Evolutionary conservation across 306 rosid species (phyloP), one percentile per base, ranked within the genome.

Genomic region (Comarum palustre): DNA sequence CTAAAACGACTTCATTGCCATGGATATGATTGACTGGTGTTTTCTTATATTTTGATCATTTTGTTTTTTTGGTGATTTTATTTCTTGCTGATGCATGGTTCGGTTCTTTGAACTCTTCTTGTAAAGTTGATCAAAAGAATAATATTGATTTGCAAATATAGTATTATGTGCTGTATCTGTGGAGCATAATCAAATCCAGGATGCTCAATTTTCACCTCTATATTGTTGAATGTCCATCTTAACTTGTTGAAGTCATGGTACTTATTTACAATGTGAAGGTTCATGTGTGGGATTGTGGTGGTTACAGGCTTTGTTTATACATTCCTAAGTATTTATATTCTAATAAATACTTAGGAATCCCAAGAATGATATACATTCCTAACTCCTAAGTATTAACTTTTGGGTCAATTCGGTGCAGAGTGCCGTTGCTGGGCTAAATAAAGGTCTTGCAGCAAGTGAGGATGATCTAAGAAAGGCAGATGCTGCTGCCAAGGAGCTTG

Each of bases 391-490:
- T 66, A 54, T 78, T 2, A 14, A 57, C 75, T 77, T 9, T 52
- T 64, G 69, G 67, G n/a, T 61, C 47, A 41, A 58, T 77, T 7
- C 16, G 69, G 41, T 78, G 83, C 89, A 94, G 98, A 86, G 88
- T 85, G 88, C 85, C 52, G 86, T 91, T 85, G 87, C 96, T 54
- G 98, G 98, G 83, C 84, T 94, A 52, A 94, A 94, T 78, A 89
- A 96, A 83, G 97, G 98, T 74, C 92, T 91, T 66, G 97, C 97
- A 48, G 97, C 98, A 5, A 85, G 32, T 61, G 92, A 83, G 81
- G 96, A 86, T 48, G 98, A 94, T 85, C 81, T 94, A 73, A 75
- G 24, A 50, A 89, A 81, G 87, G 98, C 90, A 67, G 98, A 94
- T 51, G 85, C 70, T 6, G 97, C 97, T 12, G 97, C 97, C 42